Evolutionary conservation across 2,329 filamentous ascomycete genomes (phyloP).

Genomic region (Ascochyta koolunga): DNA sequence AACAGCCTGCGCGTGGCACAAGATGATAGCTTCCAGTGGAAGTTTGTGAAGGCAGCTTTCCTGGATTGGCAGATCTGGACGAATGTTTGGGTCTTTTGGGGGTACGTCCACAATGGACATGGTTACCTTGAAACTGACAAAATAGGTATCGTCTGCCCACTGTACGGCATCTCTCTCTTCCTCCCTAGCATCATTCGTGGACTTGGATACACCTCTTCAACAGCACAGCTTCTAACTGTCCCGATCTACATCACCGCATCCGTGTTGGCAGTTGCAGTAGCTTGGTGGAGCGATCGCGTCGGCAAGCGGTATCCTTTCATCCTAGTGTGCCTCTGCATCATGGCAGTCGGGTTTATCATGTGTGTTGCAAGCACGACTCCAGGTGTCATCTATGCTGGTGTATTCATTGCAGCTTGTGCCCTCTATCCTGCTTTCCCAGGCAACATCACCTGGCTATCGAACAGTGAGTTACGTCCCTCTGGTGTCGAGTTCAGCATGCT

Average conservation of each 20-base stretch:
- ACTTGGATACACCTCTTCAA: constrained; percentile 49
- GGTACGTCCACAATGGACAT: constrained; percentile 50
- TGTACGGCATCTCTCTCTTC: constrained; percentile 48
- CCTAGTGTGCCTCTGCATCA: constrained; percentile 39
- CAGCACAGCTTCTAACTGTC: constrained; percentile 51
- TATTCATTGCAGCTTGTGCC: constrained; percentile 46
- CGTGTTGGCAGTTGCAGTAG: constrained; percentile 41
- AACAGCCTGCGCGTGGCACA: constrained; percentile 71
- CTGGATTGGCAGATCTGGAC: constrained; percentile 56
- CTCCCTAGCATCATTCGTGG: constrained; percentile 56
- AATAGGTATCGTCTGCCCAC: constrained; percentile 47
- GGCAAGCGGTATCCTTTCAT: constrained; percentile 46
- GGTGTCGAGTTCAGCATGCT: neutral
- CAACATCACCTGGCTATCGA: constrained; percentile 59
- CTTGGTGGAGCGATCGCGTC: constrained; percentile 38
- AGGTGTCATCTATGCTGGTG: constrained; percentile 46
- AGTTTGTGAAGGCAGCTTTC: constrained; percentile 52
- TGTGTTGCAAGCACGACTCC: constrained; percentile 41
- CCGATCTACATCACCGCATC: constrained; percentile 52
- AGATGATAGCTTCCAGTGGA: constrained; percentile 72
- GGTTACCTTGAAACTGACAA: constrained; percentile 5
- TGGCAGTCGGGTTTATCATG: constrained; percentile 48
- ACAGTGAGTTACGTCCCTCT: constrained; percentile 45
- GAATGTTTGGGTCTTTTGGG: constrained; percentile 67
- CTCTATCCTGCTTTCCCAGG: constrained; percentile 49